Evolutionary conservation across 2,329 filamentous ascomycete genomes (phyloP).

Genomic region (Orbilia ellipsospora): DNA sequence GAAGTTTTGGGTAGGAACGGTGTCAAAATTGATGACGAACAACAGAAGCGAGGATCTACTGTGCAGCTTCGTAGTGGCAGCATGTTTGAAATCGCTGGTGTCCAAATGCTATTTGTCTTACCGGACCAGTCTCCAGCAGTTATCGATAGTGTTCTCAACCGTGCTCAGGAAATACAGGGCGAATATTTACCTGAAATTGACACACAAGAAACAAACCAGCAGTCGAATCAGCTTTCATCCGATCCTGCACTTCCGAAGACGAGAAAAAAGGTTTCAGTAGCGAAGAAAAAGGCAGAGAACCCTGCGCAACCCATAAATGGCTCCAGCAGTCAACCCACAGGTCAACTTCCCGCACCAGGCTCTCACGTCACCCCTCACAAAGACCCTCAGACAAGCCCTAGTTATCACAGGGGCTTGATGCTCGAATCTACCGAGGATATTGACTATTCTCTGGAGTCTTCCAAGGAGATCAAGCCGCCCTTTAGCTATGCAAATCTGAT

Average conservation of each 20-base stretch:
- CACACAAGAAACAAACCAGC: conserved; percentile 37
- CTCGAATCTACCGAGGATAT: conserved; percentile 70
- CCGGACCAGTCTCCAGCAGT: conserved; percentile 70
- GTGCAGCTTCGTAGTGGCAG: conserved; percentile 79
- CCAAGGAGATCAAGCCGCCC: conserved; percentile 91
- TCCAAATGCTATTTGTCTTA: conserved; percentile 99
- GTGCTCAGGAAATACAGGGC: conserved; percentile 50
- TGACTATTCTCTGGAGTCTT: conserved; percentile 82
- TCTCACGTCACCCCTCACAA: conserved; percentile 55
- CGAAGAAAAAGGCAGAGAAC: conserved; percentile 38
- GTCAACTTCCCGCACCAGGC: not conserved
- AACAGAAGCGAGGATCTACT: conserved; percentile 72
- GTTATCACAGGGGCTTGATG: conserved; percentile 66
- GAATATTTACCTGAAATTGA: conserved; percentile 47
- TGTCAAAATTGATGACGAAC: conserved; percentile 80
- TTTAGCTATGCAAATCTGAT: conserved; percentile 98
- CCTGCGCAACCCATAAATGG: conserved; percentile 5
- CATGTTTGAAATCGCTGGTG: conserved; percentile 88
- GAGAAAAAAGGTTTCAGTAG: conserved; percentile 24
- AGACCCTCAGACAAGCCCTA: conserved; percentile 64
- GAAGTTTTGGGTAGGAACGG: conserved; percentile 91
- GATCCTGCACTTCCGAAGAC: conserved; percentile 36
- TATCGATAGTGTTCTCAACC: conserved; percentile 56
- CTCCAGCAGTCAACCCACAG: conserved; percentile 16
- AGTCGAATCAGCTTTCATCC: conserved; percentile 44